phyloP scores from a whole-genome alignment of 768 basidiomycete genomes.

The Mycena capillaripes region DNA sequence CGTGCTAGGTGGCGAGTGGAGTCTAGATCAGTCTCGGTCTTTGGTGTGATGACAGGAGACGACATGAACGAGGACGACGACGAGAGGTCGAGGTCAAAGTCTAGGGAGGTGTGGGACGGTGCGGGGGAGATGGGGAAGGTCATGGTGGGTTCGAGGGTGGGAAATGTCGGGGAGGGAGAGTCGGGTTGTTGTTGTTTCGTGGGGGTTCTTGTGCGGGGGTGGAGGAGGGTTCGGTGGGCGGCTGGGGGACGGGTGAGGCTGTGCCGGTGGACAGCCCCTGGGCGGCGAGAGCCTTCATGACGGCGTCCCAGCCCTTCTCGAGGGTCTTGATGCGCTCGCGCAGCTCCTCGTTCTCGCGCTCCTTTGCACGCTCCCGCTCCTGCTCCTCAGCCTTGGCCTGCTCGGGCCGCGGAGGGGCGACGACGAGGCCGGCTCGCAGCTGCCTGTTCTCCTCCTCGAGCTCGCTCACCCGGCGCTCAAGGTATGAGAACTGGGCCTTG shows the following conservation, averaged over 20 bases:
- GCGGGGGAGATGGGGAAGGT: slow-evolving; percentile 55
- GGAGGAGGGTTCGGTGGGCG: slow-evolving; percentile 42
- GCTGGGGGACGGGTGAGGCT: slow-evolving; percentile 40
- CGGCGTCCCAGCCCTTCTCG: slow-evolving; percentile 86
- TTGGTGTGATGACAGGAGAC: slow-evolving; percentile 50
- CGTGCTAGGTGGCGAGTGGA: slow-evolving; percentile 98
- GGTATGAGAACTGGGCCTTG: slow-evolving; percentile 83
- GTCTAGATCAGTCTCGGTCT: slow-evolving; percentile 54
- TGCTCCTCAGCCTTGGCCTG: slow-evolving; percentile 47
- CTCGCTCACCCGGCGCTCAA: slow-evolving; percentile 77
- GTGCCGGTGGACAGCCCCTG: slow-evolving; percentile 73
- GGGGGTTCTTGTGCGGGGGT: slow-evolving; percentile 39
- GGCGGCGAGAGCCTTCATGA: slow-evolving; percentile 79
- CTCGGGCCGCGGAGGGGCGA: slow-evolving; percentile 45
- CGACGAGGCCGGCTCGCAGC: slow-evolving; percentile 68
- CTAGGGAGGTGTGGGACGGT: slow-evolving; percentile 48
- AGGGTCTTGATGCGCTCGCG: slow-evolving; percentile 83
- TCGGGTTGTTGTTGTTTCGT: slow-evolving; percentile 43
- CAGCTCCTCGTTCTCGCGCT: slow-evolving; percentile 81
- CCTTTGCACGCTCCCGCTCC: slow-evolving; percentile 51
- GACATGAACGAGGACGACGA: slow-evolving; percentile 51
- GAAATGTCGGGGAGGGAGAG: slow-evolving; percentile 40
- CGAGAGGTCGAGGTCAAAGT: slow-evolving; percentile 48
- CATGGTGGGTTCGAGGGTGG: slow-evolving; percentile 38
- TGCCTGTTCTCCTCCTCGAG: slow-evolving; percentile 89